Evolutionary conservation across 208 protist species (phyloP), one percentile per base, ranked within the genome.

Genomic region (Sergeia podlipaevii): DNA sequence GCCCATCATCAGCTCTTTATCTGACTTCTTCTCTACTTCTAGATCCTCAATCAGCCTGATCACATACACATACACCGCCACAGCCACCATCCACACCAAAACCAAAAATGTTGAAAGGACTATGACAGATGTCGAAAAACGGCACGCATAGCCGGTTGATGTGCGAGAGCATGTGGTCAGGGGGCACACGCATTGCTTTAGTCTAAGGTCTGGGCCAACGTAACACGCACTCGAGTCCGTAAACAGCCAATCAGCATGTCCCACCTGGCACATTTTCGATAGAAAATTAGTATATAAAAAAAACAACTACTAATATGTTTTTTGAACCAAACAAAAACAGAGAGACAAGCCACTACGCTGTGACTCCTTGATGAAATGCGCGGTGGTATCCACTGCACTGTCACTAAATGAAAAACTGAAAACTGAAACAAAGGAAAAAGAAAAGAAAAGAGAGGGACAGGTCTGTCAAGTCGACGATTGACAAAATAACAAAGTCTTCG

Each of bases 151-250:
- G 17, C 77, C 74, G 8, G 26, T 50, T 4, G 50, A 23, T 6
- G 71, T 79, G 7, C 34, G 13, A 8, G 38, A 39, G 56, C 81
- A 90, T 5, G 78, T 89, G 11, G 83, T 77, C 44, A 95, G 69
- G 2, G 83, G 88, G 51, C 80, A 95, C 15, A 85, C 48, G 53
- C 83, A 95, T 59, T 87, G 73, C 11, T 65, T 59, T n/a, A 91
- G 65, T 17, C 69, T 67, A 41, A 83, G 24, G 43, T 89, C 75
- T 0, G 52, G 36, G 15, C 69, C 78, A 6, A 89, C 56, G 56
- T 79, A 91, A 54, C 88, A 90, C 30, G 70, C 81, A n/a, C 81
- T 24, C 6, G 80, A 65, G 44, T 95, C 88, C 0, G 78, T 91
- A 41, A 89, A 91, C 33, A 90, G 66, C 65, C 74, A 78, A n/a